phyloP scores from a whole-genome alignment of 2,329 filamentous ascomycete species.

The Domatiomyces catenatus region DNA sequence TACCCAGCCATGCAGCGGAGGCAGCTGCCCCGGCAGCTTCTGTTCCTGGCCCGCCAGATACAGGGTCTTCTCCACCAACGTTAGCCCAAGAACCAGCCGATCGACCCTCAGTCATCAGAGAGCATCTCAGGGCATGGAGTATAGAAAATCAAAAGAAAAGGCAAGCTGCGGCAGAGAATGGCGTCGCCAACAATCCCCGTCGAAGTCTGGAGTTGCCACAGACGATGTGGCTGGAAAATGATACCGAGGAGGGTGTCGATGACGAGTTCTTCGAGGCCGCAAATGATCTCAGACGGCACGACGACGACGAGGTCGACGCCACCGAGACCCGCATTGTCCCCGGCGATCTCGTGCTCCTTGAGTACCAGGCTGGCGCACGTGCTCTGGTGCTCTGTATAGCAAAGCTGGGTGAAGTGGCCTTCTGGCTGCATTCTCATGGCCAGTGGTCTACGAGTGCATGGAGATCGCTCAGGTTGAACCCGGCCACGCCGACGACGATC shows the following conservation, averaged over 20 bases:
- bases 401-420: not conserved
- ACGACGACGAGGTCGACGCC: slow-evolving; percentile 1
- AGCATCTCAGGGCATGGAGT: slow-evolving; percentile 10
- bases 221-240: not conserved
- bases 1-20: not conserved
- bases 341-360: slow-evolving; percentile 1
- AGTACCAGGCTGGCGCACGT: not conserved
- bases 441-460: not conserved
- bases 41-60: not conserved
- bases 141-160: slow-evolving; percentile 8
- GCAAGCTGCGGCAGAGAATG: slow-evolving; percentile 3
- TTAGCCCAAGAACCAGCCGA: not conserved
- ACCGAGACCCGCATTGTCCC: not conserved
- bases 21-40: not conserved
- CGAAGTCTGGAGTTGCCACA: not conserved
- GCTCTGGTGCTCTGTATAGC: not conserved
- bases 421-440: not conserved
- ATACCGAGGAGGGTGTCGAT: not conserved
- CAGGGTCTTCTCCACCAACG: not conserved
- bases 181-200: not conserved
- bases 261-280: not conserved
- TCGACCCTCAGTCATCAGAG: slow-evolving; percentile 5
- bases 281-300: not conserved
- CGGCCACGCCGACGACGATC: not conserved
- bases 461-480: not conserved